phyloP scores from a whole-genome alignment of 306 rosid genomes.

The Arachis stenosperma region DNA sequence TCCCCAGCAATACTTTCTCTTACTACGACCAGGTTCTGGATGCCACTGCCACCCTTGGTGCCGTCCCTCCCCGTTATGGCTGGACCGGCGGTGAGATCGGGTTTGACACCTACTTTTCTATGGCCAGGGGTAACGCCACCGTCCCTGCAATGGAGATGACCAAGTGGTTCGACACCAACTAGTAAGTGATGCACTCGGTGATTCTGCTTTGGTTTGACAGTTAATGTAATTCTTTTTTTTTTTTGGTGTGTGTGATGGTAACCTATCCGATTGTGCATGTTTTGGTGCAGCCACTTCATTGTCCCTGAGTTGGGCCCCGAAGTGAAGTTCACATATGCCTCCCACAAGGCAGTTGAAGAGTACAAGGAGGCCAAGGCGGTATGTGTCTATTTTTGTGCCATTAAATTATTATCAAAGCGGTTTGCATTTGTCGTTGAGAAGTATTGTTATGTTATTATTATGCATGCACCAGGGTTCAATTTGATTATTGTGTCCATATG shows the following conservation, averaged over 20 bases:
- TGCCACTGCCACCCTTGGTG: constrained; percentile 81
- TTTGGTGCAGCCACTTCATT: constrained; percentile 79
- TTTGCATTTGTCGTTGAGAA: constrained; percentile 11
- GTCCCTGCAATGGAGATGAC: constrained; percentile 99
- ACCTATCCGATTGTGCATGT: constrained; percentile 22
- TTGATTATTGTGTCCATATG: no score
- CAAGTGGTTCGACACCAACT: constrained; percentile 98
- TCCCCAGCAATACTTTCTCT: constrained; percentile 88
- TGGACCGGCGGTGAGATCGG: constrained; percentile 90
- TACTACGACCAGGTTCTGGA: constrained; percentile 86
- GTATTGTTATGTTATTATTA: background rate
- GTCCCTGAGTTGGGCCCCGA: constrained; percentile 95
- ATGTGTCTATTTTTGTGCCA: constrained; percentile 33
- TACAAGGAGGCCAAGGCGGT: constrained; percentile 98
- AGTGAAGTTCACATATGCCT: constrained; percentile 72
- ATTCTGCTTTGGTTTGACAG: background rate
- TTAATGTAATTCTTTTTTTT: background rate
- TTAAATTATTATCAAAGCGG: background rate
- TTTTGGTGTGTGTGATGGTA: constrained; percentile 1
- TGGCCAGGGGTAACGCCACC: constrained; percentile 96
- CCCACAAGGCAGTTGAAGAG: constrained; percentile 92
- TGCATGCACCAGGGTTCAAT: constrained; percentile 5
- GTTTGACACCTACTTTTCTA: constrained; percentile 79
- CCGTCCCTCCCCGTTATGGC: constrained; percentile 85
- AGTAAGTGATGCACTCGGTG: constrained; percentile 56